phyloP scores from a whole-genome alignment of 2,329 filamentous ascomycete species.

The Xylariaceae sp. region DNA sequence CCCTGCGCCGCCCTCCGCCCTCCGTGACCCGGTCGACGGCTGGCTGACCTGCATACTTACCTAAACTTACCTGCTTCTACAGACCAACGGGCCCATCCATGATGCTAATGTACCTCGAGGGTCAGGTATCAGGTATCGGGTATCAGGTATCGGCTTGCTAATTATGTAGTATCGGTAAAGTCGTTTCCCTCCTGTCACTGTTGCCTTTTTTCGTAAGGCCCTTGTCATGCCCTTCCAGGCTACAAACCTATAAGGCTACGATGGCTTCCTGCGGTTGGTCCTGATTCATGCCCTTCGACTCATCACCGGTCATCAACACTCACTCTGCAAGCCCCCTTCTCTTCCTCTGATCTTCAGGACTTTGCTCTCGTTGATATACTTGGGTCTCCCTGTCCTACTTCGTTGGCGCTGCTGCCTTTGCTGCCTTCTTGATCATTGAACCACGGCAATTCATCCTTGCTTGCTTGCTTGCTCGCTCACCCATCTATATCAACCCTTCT shows the following conservation, averaged over 20 bases:
- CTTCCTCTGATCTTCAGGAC: constrained; percentile 19
- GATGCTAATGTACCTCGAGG: constrained; percentile 1
- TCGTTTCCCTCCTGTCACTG: constrained; percentile 15
- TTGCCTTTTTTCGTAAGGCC: constrained; percentile 25
- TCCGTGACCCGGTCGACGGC: constrained; percentile 16
- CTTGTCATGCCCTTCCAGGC: constrained; percentile 32
- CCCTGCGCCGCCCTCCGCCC: constrained; percentile 19
- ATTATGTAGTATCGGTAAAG: constrained; percentile 26
- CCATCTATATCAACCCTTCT: constrained; percentile 19
- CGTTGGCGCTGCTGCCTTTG: constrained; percentile 23
- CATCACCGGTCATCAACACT: constrained; percentile 28
- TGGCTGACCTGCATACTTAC: constrained; percentile 22
- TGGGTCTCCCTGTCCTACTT: constrained; percentile 22
- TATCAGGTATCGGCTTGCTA: constrained; percentile 9
- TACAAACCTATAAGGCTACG: constrained; percentile 51
- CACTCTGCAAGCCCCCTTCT: constrained; percentile 28
- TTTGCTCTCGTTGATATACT: constrained; percentile 22
- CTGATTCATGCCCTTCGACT: constrained; percentile 27
- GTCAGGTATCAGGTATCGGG: neutral
- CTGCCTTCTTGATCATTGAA: constrained; percentile 11
- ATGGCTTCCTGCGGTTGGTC: constrained; percentile 38
- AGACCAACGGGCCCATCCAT: constrained; percentile 11
- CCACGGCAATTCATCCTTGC: constrained; percentile 1
- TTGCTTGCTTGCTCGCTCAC: constrained; percentile 4
- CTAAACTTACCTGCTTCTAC: constrained; percentile 5